phyloP scores from a whole-genome alignment of 306 rosid species.

The Psophocarpus tetragonolobus region DNA sequence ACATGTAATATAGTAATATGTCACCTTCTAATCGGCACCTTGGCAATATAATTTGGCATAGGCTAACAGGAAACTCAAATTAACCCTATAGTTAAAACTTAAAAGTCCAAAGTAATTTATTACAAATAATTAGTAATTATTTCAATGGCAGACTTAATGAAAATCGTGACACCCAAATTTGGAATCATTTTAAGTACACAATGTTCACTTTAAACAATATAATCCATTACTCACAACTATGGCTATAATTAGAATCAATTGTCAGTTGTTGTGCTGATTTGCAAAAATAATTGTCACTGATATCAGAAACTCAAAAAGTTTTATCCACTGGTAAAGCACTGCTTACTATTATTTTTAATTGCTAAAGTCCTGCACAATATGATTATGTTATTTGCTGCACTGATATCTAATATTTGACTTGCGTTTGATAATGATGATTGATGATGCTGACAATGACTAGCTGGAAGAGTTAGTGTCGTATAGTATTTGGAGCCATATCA shows the following conservation, averaged over 20 bases:
- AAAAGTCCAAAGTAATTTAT: not conserved
- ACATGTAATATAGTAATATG: not conserved
- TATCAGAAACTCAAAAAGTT: not conserved
- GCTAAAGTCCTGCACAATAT: conserved; percentile 4
- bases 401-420: conserved; percentile 39
- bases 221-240: not conserved
- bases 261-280: not conserved
- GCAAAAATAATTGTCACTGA: not conserved
- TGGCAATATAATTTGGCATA: not conserved
- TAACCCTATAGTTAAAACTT: not conserved
- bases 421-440: conserved; percentile 15
- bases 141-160: not conserved
- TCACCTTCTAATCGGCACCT: conserved; percentile 4
- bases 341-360: not conserved
- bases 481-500: conserved; percentile 18
- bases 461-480: not conserved
- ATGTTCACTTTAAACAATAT: not conserved
- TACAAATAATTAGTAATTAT: not conserved
- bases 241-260: not conserved
- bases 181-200: not conserved
- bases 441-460: conserved; percentile 27
- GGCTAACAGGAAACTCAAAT: not conserved
- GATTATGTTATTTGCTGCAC: conserved; percentile 34
- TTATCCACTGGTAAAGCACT: not conserved
- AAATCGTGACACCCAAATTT: not conserved